Conservation (phyloP, 208 protist genomes). For the Acanthamoeba royreba region DNA sequence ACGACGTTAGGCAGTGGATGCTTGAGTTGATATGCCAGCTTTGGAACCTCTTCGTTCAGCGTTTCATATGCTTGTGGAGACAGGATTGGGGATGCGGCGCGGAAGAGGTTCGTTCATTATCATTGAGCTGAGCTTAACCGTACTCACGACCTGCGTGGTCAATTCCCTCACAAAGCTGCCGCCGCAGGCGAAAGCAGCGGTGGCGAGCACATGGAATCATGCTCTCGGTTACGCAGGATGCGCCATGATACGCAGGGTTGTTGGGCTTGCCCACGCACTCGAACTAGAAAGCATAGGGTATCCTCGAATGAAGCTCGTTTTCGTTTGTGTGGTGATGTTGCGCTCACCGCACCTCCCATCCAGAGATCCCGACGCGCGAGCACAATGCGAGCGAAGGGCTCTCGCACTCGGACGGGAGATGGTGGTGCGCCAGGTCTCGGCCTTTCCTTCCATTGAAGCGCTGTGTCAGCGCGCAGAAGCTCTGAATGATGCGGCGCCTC, state of each 20-base stretch:
- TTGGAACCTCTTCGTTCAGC: not conserved
- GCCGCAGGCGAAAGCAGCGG: not conserved
- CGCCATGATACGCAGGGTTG: constrained; percentile 29
- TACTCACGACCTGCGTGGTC: not conserved
- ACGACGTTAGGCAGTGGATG: not conserved
- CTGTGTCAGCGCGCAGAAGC: not conserved
- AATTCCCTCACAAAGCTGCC: too few relatives aligned
- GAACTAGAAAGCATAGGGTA: not conserved
- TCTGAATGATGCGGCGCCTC: too few relatives aligned
- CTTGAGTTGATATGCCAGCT: not conserved
- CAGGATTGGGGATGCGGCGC: not conserved
- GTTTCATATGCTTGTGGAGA: not conserved
- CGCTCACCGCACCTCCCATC: not conserved
- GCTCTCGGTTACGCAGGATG: not conserved
- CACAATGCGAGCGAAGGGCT: not conserved
- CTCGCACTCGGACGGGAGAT: not conserved
- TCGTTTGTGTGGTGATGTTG: not conserved
- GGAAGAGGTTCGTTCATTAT: not conserved
- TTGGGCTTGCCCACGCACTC: constrained; percentile 25
- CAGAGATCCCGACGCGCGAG: not conserved
- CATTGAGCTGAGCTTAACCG: not conserved
- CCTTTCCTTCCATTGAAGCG: not conserved
- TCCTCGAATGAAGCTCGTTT: not conserved
- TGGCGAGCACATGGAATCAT: not conserved
- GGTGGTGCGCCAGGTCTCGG: not conserved